These are phyloP conservation scores for Fistulina hepatica DNA, from an alignment of 1,284 basidiomycete genomes.

Conservation along the genomic window DNA sequence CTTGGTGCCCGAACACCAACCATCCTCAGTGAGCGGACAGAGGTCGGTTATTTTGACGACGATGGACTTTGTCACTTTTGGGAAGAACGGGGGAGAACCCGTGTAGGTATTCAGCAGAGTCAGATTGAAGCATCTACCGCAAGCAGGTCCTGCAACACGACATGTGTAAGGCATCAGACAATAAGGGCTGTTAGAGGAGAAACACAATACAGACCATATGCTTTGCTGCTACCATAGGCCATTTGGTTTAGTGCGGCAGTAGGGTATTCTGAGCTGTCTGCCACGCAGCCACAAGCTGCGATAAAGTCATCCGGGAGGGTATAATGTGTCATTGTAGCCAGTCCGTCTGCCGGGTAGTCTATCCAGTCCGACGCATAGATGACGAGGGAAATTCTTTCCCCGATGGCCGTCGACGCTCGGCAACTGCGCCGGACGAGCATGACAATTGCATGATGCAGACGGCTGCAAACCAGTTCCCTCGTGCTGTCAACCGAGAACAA, in stretches of 20 bases:
- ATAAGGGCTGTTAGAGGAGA: neutral
- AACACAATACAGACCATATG: conserved; percentile 43
- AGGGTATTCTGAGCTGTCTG: conserved; percentile 58
- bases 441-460: too few relatives aligned
- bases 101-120: conserved; percentile 59
- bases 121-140: conserved; percentile 67
- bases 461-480: too few relatives aligned
- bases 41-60: conserved; percentile 67
- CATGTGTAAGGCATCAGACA: conserved; percentile 3
- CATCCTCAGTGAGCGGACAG: conserved; percentile 47
- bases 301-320: conserved; percentile 44
- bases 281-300: conserved; percentile 51
- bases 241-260: conserved; percentile 68
- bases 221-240: conserved; percentile 63
- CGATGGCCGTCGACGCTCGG: too few relatives aligned
- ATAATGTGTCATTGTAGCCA: conserved; percentile 57
- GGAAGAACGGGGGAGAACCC: conserved; percentile 58
- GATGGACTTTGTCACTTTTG: conserved; percentile 46
- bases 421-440: too few relatives aligned
- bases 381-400: conserved; percentile 5
- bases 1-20: conserved; percentile 62
- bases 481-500: too few relatives aligned
- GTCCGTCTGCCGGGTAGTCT: conserved; percentile 40
- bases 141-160: conserved; percentile 35
- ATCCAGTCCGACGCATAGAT: conserved; percentile 37